Base-by-base conservation (phyloP, 1,284 basidiomycete genomes). In the Leccinum variabile region DNA sequence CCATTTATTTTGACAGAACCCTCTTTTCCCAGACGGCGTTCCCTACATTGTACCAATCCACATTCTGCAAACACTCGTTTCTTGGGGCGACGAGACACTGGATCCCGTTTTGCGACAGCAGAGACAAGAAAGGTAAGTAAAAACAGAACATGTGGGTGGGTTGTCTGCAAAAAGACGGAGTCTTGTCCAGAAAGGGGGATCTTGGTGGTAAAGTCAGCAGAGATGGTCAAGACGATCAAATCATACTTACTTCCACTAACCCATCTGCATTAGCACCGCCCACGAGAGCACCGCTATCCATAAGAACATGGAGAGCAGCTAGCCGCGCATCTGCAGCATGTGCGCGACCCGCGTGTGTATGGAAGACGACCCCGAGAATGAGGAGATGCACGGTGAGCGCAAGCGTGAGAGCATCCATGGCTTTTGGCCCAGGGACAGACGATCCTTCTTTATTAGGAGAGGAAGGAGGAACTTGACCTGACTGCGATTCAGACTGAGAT, bases 81-180 rank as follows among this genome's bases (percentile, higher is more conserved):
- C 74, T 88, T 89, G 3, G 90, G 90, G 62, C 84, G 87, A 18
- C 89, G 79, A 37, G 89, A 90, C 0, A 88, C 83, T 0, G 86
- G 82, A 68, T 92, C 89, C 13, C 87, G 83, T 68, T 90, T 90
- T 1, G 88, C 82, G 1, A 84, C 76, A 10, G 82, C 82, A 65
- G 84, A 88, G 30, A 90, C 76, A 7, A 91, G 81, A 72, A 88
- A 91, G 0, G 83, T 85, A 5, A 91, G 77, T 18, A 84, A 72
- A 63, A 85, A 86, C 0, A 91, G 69, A 5, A 87, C 74, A 3
- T 85, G 82, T 0, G 90, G 89, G 66, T 90, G 89, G 5, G 89
- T 90, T 2, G 81, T 80, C 57, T 84, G 84, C 2, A 91, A 68
- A 55, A 78, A 73, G 0, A 91, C 75, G 1, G 85, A 79, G 7